Base-by-base conservation (phyloP, 78 protist species). In the Tieghemostelium lacteum region DNA sequence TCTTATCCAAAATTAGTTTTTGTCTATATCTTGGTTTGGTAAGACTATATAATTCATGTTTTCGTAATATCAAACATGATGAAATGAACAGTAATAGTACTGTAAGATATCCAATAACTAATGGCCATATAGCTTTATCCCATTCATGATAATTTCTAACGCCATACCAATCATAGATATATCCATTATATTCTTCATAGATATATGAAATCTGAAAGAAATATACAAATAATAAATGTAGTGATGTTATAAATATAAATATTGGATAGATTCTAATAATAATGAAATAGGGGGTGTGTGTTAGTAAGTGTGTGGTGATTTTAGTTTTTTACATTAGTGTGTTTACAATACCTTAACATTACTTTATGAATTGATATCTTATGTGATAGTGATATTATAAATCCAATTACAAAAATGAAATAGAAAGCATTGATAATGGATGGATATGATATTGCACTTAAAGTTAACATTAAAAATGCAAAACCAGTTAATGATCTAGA, bases 151-250 rank as follows among this genome's bases (percentile, higher is more conserved):
- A 80, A 29, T 67, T 65, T 80, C 39, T 36, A 55, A 67, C 31
- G 22, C 88, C 88, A 67, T 57, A 80, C 88, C 75, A 66, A 22
- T 57, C 66, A 19, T 39, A 1, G 2, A 50, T 37, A 4, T 33
- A 12, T 8, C 26, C 42, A 22, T 17, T 28, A 55, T 36, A 66
- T 16, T 26, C 2, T 6, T 14, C 3, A 17, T 66, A 52, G 7
- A 80, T 17, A 31, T 20, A 50, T 22, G 39, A 22, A 39, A 80
- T 50, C 45, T 80, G 88, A 33, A 65, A 31, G 12, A 80, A 57
- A 80, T 80, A 80, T 24, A 80, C 40, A 37, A 80, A 80, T 29
- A 80, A 26, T 80, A 80, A 57, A 36, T 80, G 88, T 14, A 60
- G 67, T 14, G 49, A 65, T 55, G 75, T 45, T 28, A 54, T 34